Conservation (phyloP, 176 grass and related monocot genomes). For the bread wheat (Triticum aestivum) region IWGSC_CS_RefSeq_v2.1 NC_057797.1:743732722-743733221, state of each 20-base stretch:
- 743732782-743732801: not conserved
- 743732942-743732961: conserved; percentile 65
- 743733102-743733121: conserved; percentile 20
- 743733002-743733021: too few relatives aligned
- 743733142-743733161: not conserved
- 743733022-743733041: not conserved
- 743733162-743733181: not conserved
- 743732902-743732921: too few relatives aligned
- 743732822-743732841: too few relatives aligned
- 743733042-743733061: too few relatives aligned
- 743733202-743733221: not conserved
- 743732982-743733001: not conserved
- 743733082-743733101: not conserved
- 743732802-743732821: not conserved
- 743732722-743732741: too few relatives aligned
- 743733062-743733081: not conserved
- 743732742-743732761: too few relatives aligned
- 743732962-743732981: conserved; percentile 43
- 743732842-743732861: too few relatives aligned
- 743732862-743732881: too few relatives aligned
- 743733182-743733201: not conserved
- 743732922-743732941: conserved; percentile 43
- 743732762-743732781: not conserved
- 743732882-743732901: too few relatives aligned
- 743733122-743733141: conserved; percentile 59